Percentiles rank a stretch among this genome's conserved stretches.
Evolutionary conservation across 139 green algal species (phyloP).

Genomic region (Desmodesmus armatus): DNA sequence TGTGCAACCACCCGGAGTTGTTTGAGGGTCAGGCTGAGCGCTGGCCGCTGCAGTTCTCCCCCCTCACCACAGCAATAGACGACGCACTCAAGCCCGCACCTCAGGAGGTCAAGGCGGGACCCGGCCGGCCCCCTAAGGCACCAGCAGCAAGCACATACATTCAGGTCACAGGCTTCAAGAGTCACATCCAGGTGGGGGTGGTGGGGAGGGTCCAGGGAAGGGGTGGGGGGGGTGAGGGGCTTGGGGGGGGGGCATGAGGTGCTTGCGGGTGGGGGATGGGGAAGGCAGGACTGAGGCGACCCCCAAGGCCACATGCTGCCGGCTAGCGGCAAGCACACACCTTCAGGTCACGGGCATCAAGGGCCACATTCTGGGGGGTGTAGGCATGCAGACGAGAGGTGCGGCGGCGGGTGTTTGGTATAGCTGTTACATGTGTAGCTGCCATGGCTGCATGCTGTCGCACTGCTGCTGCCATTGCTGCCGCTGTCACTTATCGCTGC

Average conservation of each 20-base stretch:
- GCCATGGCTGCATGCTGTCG: no score
- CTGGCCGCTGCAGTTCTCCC: slow-evolving; percentile 63
- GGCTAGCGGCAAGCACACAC: not conserved
- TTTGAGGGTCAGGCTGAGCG: slow-evolving; percentile 77
- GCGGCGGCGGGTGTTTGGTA: no score
- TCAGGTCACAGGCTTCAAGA: slow-evolving; percentile 14
- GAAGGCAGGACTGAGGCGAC: not conserved
- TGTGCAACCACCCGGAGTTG: slow-evolving; percentile 94
- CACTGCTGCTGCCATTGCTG: no score
- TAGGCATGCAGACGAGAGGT: no score
- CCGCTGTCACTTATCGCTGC: no score
- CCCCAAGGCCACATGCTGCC: not conserved
- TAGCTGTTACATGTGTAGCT: no score
- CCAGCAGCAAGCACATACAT: not conserved
- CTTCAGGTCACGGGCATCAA: slow-evolving; percentile 22
- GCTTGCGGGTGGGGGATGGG: no score
- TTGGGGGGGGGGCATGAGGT: no score
- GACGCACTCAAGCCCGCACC: slow-evolving; percentile 4
- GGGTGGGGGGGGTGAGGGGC: no score
- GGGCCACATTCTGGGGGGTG: slow-evolving; percentile 13
- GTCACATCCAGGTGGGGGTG: slow-evolving; percentile 25
- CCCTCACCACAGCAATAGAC: slow-evolving; percentile 7
- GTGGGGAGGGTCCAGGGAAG: no score
- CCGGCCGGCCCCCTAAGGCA: slow-evolving; percentile 4
- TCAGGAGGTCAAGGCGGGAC: not conserved